Evolutionary conservation across 2,329 filamentous ascomycete genomes (phyloP).

Genomic region (Pestalotiopsis sp.): DNA sequence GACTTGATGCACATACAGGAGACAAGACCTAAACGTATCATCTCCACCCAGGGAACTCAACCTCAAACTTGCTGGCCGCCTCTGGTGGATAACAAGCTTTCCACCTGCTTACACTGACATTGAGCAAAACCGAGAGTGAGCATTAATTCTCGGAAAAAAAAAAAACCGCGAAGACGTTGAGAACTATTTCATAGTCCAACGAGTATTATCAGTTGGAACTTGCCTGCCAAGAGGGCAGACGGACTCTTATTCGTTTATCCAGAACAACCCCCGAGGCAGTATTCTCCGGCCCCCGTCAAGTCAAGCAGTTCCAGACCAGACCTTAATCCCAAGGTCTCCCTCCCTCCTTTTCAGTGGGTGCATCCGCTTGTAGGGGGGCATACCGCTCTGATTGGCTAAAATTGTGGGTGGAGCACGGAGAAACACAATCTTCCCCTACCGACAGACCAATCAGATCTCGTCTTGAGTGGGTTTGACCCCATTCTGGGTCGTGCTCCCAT

Average conservation of each 20-base stretch:
- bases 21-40: not conserved
- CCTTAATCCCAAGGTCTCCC: not conserved
- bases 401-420: not conserved
- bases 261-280: not conserved
- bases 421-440: not conserved
- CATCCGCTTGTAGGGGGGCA: not conserved
- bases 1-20: not conserved
- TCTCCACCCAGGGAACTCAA: not conserved
- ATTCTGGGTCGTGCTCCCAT: constrained; percentile 4
- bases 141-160: not conserved
- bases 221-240: not conserved
- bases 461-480: constrained; percentile 5
- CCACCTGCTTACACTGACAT: not conserved
- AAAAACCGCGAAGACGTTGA: too few species aligned
- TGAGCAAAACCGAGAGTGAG: not conserved
- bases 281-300: not conserved
- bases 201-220: not conserved
- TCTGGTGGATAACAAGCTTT: not conserved
- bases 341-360: not conserved
- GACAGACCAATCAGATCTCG: not conserved
- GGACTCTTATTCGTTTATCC: not conserved
- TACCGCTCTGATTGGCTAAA: not conserved
- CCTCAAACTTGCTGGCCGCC: not conserved
- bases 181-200: not conserved
- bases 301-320: not conserved